Evolutionary conservation across 306 rosid species (phyloP), one percentile per base, ranked within the genome.

Genomic region (Bauhinia variegata): DNA sequence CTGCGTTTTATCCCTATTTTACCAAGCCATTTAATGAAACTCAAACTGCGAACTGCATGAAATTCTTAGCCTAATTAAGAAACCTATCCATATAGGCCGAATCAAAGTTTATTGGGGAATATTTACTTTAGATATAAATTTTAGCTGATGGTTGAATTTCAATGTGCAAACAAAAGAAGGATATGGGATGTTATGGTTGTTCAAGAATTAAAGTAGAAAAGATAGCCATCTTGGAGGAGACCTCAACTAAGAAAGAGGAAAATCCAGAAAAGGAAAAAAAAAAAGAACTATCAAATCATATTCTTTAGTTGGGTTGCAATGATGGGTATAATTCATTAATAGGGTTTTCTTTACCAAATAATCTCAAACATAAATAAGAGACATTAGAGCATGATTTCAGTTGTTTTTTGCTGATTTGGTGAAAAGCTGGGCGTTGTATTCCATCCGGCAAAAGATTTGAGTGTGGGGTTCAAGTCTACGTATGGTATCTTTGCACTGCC

Each of bases 241-340:
- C 9, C 41, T 36, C 41, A 36, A 36, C 41, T 36, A 36, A 36
- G 9, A 36, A 36, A 6, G 41, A 36, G 41, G 41, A 9, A 36
- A 8, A 36, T 6, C 9, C 41, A 36, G 58, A 47, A 12, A 65
- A 30, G 53, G 28, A 65, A 65, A 66, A 48, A 61, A 74, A 37
- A 65, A 65, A 66, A 48, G 67, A 74, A 57, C 68, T 17, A 74
- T 74, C 78, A 74, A 58, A 66, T 74, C 78, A 58, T 48, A 54
- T 55, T 3, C 46, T 41, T 1, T 54, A 44, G 53, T 74, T 61
- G 64, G 49, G 63, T 52, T 46, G 72, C 6, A 36, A 69, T 69
- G 37, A 63, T 76, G 72, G 49, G 55, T 48, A 55, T 70, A 68
- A 75, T 70, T 47, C 38, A 63, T 76, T 63, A n/a, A n/a, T n/a